Evolutionary conservation across 1,139 yeast species (phyloP), one percentile per base, ranked within the genome.

Genomic region (Suhomyces yuchorum): DNA sequence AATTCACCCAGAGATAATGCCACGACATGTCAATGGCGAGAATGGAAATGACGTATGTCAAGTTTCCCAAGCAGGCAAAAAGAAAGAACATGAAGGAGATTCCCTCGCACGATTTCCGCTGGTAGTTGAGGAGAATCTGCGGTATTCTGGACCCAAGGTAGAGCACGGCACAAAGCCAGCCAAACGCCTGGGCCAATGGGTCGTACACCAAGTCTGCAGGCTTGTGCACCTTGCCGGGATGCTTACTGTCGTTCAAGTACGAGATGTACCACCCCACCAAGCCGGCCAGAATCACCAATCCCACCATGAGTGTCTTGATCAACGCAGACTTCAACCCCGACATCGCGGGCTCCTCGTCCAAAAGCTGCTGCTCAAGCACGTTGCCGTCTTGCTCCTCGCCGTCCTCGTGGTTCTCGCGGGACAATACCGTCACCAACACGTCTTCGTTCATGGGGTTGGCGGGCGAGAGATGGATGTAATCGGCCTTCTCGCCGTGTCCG

Each of bases 91-190:
- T 76, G 63, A 92, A 90, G 23, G 96, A 87, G 46, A 92, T 87
- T 24, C 98, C 98, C 51, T 91, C 97, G 61, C 96, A 88, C 2
- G 96, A 87, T 68, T 90, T 90, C 58, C 97, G 78, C 64, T 84
- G 76, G 62, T 76, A 89, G 68, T 92, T 92, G 52, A 92, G 77
- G 49, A 88, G 66, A 51, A 92, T 88, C 68, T 92, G 98, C 1
- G 98, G 98, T 20, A 92, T 68, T 56, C 98, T 75, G 14, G 97
- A 90, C 1, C 97, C 96, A 56, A 92, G 70, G 64, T 92, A 92
- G 42, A 92, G 75, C 1, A 76, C 67, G 1, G 98, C 97, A 70
- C 97, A 90, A 47, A 90, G 70, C 89, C 96, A 92, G 22, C 98
- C 98, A 66, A 90, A 89, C 37, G 81, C 68, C 68, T 92, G 98